phyloP scores from a whole-genome alignment of 805 yeast species.

The Yarrowia sp. region DNA sequence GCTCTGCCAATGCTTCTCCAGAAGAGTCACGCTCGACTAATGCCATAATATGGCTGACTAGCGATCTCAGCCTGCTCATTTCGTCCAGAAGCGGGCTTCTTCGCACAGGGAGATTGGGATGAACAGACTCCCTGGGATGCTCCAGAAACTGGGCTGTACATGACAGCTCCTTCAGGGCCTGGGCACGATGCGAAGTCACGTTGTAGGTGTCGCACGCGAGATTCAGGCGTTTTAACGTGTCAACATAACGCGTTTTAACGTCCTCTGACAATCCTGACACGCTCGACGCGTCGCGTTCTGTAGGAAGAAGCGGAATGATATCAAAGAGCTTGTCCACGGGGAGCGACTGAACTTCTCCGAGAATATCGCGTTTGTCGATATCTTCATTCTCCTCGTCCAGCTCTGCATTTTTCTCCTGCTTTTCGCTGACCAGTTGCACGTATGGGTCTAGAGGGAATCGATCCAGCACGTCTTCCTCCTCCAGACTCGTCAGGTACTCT shows the following conservation, averaged over 20 bases:
- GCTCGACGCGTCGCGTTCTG: conserved; percentile 17
- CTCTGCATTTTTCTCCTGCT: not conserved
- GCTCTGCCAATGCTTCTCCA: not conserved
- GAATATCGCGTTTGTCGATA: not conserved
- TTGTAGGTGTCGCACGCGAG: conserved; percentile 3
- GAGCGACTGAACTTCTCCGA: not conserved
- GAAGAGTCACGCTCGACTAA: not conserved
- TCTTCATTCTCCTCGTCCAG: not conserved
- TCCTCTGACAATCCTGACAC: not conserved
- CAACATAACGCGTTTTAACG: not conserved
- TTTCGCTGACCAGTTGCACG: not conserved
- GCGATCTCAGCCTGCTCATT: conserved; percentile 1
- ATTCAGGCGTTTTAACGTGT: not conserved
- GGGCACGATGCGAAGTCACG: not conserved
- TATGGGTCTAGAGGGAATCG: conserved; percentile 1
- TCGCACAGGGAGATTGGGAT: not conserved
- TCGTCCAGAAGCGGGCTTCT: conserved; percentile 8
- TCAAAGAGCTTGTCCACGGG: conserved; percentile 1
- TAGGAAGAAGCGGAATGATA: not conserved
- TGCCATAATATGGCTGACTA: not conserved
- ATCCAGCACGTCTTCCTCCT: not conserved
- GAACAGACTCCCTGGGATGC: not conserved
- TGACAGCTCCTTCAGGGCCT: conserved; percentile 8
- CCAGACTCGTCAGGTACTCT: not conserved
- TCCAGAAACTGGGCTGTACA: not conserved